Evolutionary conservation across 371 early-diverging fungal genomes (phyloP).

Genomic region (Cokeromyces recurvatus): DNA sequence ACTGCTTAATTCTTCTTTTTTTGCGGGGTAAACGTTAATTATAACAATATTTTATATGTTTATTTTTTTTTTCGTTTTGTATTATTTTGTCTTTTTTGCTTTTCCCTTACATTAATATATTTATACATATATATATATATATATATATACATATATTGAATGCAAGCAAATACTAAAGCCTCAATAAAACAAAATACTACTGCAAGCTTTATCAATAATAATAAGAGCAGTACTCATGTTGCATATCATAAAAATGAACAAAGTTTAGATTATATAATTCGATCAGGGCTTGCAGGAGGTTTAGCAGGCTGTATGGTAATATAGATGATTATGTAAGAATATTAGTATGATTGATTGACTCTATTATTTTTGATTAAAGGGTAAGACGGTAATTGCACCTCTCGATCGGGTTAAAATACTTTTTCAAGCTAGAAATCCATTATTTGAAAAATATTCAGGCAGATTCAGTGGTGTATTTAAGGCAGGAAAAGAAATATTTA

Average conservation of each 20-base stretch:
- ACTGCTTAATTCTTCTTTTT: too few relatives aligned
- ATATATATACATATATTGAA: too few relatives aligned
- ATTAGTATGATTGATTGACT: neutral
- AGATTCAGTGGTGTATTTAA: constrained; percentile 73
- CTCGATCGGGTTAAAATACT: constrained; percentile 95
- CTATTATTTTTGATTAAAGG: constrained; percentile 22
- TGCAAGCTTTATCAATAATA: too few relatives aligned
- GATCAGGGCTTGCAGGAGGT: constrained; percentile 32
- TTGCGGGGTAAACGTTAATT: too few relatives aligned
- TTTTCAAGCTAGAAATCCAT: constrained; percentile 85
- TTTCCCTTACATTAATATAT: too few relatives aligned
- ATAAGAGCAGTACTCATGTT: too few relatives aligned
- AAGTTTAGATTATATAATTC: constrained; percentile 21
- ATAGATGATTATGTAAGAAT: neutral
- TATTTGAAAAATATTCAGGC: constrained; percentile 75
- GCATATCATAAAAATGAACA: constrained; percentile 25
- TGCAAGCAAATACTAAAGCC: too few relatives aligned
- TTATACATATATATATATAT: too few relatives aligned
- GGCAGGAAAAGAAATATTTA: constrained; percentile 69
- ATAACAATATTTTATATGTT: too few relatives aligned
- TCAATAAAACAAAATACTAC: too few relatives aligned
- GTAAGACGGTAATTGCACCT: constrained; percentile 88
- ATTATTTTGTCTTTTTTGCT: too few relatives aligned
- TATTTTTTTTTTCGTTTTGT: too few relatives aligned
- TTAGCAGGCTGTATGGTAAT: constrained; percentile 32